Conservation (phyloP, 2,329 filamentous ascomycete species). For the Arthrinium puccinioides region DNA sequence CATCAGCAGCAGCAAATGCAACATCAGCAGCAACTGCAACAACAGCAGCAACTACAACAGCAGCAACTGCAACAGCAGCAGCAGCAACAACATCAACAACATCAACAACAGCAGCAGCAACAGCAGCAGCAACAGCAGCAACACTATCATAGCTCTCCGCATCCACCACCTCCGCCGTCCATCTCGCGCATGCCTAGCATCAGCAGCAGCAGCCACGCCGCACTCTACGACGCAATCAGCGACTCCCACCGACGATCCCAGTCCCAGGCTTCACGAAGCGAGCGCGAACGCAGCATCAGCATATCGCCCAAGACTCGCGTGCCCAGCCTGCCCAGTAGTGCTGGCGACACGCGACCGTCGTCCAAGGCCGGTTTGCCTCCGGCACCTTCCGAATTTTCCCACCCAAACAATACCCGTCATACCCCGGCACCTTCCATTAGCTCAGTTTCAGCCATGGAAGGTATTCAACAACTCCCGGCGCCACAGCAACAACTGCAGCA, state of each 20-base stretch:
- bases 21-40: too few species aligned
- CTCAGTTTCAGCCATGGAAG: slow-evolving; percentile 9
- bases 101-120: slow-evolving; percentile 14
- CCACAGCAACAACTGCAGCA: slow-evolving; percentile 22
- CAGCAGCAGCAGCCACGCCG: slow-evolving; percentile 32
- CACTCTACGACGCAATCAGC: slow-evolving; percentile 32
- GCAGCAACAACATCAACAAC: slow-evolving; percentile 14
- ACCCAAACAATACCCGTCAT: background rate
- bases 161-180: slow-evolving; percentile 27
- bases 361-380: slow-evolving; percentile 1
- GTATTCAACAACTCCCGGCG: slow-evolving; percentile 2
- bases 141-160: slow-evolving; percentile 17
- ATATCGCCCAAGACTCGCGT: slow-evolving; percentile 72
- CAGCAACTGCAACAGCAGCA: slow-evolving; percentile 24
- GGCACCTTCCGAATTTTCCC: slow-evolving; percentile 1
- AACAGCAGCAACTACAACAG: too few species aligned
- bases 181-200: slow-evolving; percentile 33
- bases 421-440: background rate
- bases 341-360: slow-evolving; percentile 2
- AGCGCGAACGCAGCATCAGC: slow-evolving; percentile 64
- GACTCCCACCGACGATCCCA: slow-evolving; percentile 42
- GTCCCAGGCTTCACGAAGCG: slow-evolving; percentile 43
- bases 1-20: too few species aligned
- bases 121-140: slow-evolving; percentile 13
- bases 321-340: slow-evolving; percentile 34